Evolutionary conservation across 2,329 filamentous ascomycete species (phyloP), one percentile per base, ranked within the genome.

Genomic region (Ceratocystis cacaofunesta): DNA sequence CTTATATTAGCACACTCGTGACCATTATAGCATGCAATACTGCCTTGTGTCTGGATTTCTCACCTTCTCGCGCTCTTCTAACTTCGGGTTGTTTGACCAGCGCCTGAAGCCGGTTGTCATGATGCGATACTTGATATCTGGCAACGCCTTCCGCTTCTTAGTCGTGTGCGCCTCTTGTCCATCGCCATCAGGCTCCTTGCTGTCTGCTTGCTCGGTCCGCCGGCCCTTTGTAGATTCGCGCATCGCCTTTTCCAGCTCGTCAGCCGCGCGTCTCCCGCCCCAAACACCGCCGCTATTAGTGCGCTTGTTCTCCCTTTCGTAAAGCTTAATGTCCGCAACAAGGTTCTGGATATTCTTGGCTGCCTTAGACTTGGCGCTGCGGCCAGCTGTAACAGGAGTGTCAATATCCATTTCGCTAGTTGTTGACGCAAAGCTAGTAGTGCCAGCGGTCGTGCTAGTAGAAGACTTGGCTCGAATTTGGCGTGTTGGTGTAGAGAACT

Each of bases 281-380:
- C 83, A 87, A 0, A 80, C 78, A 1, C 75, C 76, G 1, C 75
- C 76, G 69, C 80, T 84, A 68, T 73, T 72, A 5, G 77, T 75
- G 22, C 94, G 85, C 77, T 95, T 96, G 78, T 84, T 90, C 76
- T 99, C 94, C 73, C 94, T 96, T 72, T 97, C 88, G 71, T 94
- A 99, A 41, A 95, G 78, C 1, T 87, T 87, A 71, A 97, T 91
- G 72, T 99, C 94, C 0, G 87, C 83, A 0, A 89, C 91, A 66
- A 92, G 79, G 44, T 84, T 82, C 64, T 94, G 89, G 6, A 97
- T 77, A 69, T 84, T 85, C 43, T 85, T 83, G n/a, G 87, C 77
- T 12, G 94, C 94, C 71, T 88, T 87, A 50, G 88, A 85, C 73
- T 97, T 99, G 15, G 94, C 92, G 71, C 90, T 94, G 65, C 94